A percentile compares a stretch with the other conserved stretches of the same genome.
phyloP scores from a whole-genome alignment of 2,329 filamentous ascomycete genomes.

The Cladophialophora carrionii region DNA sequence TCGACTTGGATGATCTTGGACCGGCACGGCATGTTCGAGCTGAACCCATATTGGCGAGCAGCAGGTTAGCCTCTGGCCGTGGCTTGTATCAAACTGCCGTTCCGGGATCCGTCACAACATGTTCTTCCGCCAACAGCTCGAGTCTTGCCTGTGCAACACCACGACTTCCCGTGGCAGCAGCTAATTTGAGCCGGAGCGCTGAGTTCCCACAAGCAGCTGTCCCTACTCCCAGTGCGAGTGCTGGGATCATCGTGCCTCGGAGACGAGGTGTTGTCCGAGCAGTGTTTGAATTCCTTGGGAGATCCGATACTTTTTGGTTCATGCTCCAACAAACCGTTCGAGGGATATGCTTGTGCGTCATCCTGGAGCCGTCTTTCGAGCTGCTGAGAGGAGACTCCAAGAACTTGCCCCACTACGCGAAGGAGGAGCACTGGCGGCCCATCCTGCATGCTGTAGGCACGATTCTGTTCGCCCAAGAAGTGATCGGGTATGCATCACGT shows the following conservation, averaged over 20 bases:
- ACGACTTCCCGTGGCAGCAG: neutral
- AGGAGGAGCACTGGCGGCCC: no score
- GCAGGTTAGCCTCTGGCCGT: neutral
- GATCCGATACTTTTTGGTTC: neutral
- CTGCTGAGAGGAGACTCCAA: neutral
- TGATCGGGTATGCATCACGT: neutral
- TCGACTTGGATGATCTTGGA: neutral
- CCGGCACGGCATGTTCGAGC: neutral
- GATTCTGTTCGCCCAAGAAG: neutral
- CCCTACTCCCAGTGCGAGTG: neutral
- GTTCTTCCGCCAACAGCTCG: neutral
- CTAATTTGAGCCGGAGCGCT: neutral
- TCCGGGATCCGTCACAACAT: neutral
- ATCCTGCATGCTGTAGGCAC: neutral
- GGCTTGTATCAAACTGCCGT: neutral
- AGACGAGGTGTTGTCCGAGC: neutral
- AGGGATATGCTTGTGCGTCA: neutral
- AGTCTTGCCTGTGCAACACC: neutral
- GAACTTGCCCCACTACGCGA: neutral
- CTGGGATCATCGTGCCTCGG: neutral
- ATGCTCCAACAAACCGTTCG: constrained; percentile 1
- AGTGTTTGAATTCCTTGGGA: neutral
- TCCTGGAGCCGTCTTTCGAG: constrained; percentile 4
- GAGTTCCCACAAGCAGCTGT: neutral
- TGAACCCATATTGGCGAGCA: neutral